Evolutionary conservation across 768 basidiomycete species (phyloP).

Genomic region (Auricularia cornea): DNA sequence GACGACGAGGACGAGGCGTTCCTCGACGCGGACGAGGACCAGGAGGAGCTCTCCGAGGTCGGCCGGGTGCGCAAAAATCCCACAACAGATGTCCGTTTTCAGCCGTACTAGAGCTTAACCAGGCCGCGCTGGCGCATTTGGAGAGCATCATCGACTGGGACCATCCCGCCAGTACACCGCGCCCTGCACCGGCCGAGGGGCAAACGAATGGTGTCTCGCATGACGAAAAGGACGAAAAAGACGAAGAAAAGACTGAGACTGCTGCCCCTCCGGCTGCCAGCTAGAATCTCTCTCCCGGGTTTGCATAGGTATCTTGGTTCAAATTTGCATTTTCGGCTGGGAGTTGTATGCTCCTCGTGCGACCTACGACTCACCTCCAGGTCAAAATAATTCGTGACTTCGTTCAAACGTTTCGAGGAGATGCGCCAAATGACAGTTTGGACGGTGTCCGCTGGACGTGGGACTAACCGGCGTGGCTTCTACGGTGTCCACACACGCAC

Average conservation of each 20-base stretch:
- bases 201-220: background rate
- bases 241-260: conserved; percentile 9
- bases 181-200: background rate
- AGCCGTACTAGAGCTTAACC: conserved; percentile 69
- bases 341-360: no score
- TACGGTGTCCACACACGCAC: no score
- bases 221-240: conserved; percentile 3
- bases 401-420: no score
- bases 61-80: conserved; percentile 94
- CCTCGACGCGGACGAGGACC: conserved; percentile 47
- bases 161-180: background rate
- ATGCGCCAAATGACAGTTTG: no score
- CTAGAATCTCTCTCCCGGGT: no score
- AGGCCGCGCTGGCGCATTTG: conserved; percentile 77
- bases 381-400: no score
- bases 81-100: conserved; percentile 63
- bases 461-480: no score
- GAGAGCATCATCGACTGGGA: conserved; percentile 61
- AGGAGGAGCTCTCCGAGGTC: conserved; percentile 72
- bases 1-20: conserved; percentile 41
- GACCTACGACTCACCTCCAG: no score
- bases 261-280: no score
- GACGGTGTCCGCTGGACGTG: no score
- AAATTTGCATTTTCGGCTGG: no score
- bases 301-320: no score